These are phyloP conservation scores for Helichrysum umbraculigerum DNA, from an alignment of 129 eudicot genomes.

Conservation along the genomic window DNA sequence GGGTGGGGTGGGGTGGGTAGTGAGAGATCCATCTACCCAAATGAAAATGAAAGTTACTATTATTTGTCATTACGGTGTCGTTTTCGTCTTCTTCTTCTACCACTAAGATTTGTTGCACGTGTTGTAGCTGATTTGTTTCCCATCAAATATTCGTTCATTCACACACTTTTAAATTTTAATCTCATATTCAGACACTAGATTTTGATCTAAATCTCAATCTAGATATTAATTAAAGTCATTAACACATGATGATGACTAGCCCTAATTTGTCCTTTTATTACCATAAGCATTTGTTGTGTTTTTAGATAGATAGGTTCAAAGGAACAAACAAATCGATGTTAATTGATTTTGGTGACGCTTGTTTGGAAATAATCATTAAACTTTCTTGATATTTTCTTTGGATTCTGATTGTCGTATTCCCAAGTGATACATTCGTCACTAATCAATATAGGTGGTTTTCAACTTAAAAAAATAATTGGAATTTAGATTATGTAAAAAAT, in stretches of 20 bases:
- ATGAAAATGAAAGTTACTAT: conserved; percentile 12
- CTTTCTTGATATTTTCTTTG: no score
- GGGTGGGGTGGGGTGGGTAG: conserved; percentile 30
- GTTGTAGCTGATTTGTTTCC: background rate
- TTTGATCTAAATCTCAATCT: conserved; percentile 15
- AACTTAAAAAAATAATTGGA: no score
- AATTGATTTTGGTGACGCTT: no score
- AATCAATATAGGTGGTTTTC: no score
- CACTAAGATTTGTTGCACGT: conserved; percentile 19
- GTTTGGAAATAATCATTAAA: no score
- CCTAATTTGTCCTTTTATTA: background rate
- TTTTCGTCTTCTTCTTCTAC: background rate
- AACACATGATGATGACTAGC: conserved; percentile 9
- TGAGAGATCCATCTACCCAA: conserved; percentile 26
- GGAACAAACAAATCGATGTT: background rate
- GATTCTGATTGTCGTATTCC: no score
- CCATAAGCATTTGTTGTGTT: conserved; percentile 1
- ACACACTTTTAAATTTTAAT: background rate
- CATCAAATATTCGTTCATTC: no score
- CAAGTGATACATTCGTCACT: no score
- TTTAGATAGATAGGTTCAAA: background rate
- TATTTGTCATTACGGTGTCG: conserved; percentile 11
- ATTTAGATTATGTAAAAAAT: no score
- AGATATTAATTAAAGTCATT: background rate
- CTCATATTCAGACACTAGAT: background rate